phyloP scores from a whole-genome alignment of 768 basidiomycete genomes.

The Rhizopogon rudus region DNA sequence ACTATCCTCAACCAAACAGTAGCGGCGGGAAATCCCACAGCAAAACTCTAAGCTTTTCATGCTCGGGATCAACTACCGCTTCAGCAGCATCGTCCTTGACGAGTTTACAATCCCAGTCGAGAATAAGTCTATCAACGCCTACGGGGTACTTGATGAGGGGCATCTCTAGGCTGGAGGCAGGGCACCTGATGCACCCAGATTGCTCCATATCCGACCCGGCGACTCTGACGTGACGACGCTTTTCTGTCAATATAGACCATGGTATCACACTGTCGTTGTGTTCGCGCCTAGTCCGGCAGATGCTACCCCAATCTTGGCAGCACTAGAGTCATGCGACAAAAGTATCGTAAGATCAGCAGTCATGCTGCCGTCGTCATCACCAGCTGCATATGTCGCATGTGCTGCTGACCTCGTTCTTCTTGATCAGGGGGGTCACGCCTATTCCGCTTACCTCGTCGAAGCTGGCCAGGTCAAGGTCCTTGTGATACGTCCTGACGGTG shows the following conservation, averaged over 20 bases:
- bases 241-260: constrained; percentile 21
- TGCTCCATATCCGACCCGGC: background rate
- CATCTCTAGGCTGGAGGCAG: constrained; percentile 2
- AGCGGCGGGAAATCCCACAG: background rate
- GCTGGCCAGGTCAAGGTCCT: constrained; percentile 27
- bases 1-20: constrained; percentile 7
- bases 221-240: constrained; percentile 10
- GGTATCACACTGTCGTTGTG: constrained; percentile 25
- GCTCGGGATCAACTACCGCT: constrained; percentile 25
- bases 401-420: constrained; percentile 25
- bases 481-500: constrained; percentile 35
- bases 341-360: background rate
- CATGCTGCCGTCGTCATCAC: background rate
- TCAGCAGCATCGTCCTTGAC: constrained; percentile 20
- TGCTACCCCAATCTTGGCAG: background rate
- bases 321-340: background rate
- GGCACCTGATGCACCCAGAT: constrained; percentile 5
- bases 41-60: background rate
- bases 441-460: constrained; percentile 28
- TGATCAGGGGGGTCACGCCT: constrained; percentile 30
- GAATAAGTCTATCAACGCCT: background rate
- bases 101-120: background rate
- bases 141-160: background rate
- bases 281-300: constrained; percentile 13
- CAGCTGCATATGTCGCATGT: constrained; percentile 4